These are phyloP conservation scores for Candida yuanshanica DNA, from an alignment of 805 yeast species.

Conservation along the genomic window DNA sequence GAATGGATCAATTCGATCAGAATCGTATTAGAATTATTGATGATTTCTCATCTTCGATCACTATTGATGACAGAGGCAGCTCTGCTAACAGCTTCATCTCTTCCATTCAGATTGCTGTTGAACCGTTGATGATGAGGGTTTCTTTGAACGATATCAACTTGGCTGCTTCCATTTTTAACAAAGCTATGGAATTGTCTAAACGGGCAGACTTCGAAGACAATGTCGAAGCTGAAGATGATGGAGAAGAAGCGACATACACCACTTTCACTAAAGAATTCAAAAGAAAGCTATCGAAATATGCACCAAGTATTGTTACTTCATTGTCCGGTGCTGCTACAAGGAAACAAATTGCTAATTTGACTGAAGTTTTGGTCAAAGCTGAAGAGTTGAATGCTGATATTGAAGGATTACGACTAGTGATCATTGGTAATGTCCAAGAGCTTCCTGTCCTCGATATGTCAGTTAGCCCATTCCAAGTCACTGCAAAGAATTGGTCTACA, in stretches of 20 bases:
- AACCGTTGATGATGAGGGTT: constrained; percentile 73
- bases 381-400: constrained; percentile 63
- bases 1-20: constrained; percentile 62
- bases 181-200: constrained; percentile 48
- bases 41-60: constrained; percentile 76
- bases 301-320: constrained; percentile 58
- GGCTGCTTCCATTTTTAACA: constrained; percentile 67
- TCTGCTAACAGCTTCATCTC: constrained; percentile 54
- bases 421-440: constrained; percentile 89
- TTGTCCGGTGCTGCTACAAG: constrained; percentile 32
- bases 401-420: constrained; percentile 73
- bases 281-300: constrained; percentile 54
- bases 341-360: constrained; percentile 17
- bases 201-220: constrained; percentile 8
- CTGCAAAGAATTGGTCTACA: constrained; percentile 81
- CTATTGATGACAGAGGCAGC: constrained; percentile 68
- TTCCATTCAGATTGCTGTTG: constrained; percentile 62
- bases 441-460: constrained; percentile 79
- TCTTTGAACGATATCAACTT: constrained; percentile 83
- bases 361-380: constrained; percentile 48
- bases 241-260: constrained; percentile 20
- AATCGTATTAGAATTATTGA: constrained; percentile 71
- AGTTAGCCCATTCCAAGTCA: constrained; percentile 60
- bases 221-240: neutral
- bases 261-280: constrained; percentile 60